Evolutionary conservation across 768 basidiomycete species (phyloP).

Genomic region (Boletus patriciae): DNA sequence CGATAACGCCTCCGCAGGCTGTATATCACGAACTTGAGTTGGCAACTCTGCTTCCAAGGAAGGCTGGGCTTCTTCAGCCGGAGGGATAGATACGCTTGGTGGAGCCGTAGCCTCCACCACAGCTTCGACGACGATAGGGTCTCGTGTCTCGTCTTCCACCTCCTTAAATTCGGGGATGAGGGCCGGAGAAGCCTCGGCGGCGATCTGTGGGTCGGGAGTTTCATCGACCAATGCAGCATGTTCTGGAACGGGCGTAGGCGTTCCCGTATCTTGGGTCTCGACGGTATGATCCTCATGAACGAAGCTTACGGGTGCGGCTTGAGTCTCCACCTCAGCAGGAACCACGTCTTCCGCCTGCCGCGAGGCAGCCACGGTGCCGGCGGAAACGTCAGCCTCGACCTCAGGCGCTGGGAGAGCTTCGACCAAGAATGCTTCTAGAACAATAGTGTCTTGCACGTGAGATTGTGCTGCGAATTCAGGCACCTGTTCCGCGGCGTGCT

Average conservation of each 20-base stretch:
- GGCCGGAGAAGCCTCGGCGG: background rate
- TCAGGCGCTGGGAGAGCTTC: background rate
- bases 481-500: slow-evolving; percentile 8
- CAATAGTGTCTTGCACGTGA: background rate
- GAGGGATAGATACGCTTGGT: background rate
- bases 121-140: background rate
- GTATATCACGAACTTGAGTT: slow-evolving; percentile 1
- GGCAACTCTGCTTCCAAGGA: slow-evolving; percentile 1
- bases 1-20: background rate
- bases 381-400: background rate
- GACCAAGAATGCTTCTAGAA: background rate
- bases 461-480: background rate
- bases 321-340: slow-evolving; percentile 6
- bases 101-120: background rate
- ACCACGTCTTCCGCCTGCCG: background rate
- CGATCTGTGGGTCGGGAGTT: background rate
- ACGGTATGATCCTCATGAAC: background rate
- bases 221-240: slow-evolving; percentile 4
- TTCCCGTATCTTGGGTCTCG: background rate
- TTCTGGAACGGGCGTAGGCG: background rate
- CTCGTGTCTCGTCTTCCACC: background rate
- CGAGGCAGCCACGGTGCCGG: background rate
- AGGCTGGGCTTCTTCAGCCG: background rate
- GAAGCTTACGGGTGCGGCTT: background rate
- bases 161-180: background rate